phyloP scores from a whole-genome alignment of 75 land plant species.

The Azolla pinnata region DNA sequence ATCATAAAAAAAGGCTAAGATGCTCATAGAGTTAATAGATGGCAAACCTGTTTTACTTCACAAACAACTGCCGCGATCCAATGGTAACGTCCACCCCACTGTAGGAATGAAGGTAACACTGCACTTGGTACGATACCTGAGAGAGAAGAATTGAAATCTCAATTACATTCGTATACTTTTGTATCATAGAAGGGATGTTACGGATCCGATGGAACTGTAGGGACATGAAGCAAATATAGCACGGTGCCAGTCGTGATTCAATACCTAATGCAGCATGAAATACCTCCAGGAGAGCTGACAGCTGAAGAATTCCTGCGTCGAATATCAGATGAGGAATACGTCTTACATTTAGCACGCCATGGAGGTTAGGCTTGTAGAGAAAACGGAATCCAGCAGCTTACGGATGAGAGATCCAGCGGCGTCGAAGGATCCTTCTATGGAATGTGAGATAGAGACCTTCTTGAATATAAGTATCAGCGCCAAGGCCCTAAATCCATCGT shows the following conservation, averaged over 20 bases:
- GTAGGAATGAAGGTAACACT: conserved; percentile 48
- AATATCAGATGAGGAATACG: not conserved
- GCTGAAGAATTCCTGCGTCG: conserved; percentile 49
- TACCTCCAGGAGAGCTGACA: conserved; percentile 51
- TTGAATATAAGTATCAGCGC: conserved; percentile 27
- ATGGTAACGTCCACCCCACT: conserved; percentile 76
- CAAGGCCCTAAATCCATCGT: conserved; percentile 27
- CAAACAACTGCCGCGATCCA: conserved; percentile 52
- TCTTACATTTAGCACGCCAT: not conserved
- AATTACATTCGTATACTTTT: not conserved
- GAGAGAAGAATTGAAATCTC: not conserved
- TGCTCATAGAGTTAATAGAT: too few relatives aligned
- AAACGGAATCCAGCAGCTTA: conserved; percentile 7
- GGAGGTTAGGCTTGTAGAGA: not conserved
- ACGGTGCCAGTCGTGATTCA: too few relatives aligned
- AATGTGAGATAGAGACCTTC: conserved; percentile 13
- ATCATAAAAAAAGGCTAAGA: too few relatives aligned
- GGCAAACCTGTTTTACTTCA: conserved; percentile 47
- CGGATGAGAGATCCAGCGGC: conserved; percentile 52
- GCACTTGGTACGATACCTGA: conserved; percentile 63
- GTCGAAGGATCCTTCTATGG: conserved; percentile 39
- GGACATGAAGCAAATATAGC: too few relatives aligned
- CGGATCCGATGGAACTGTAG: not conserved
- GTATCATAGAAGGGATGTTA: not conserved
- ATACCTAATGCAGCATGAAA: conserved; percentile 60